Evolutionary conservation across 257 asterid genomes (phyloP).

Genomic region (Scutellaria baicalensis): DNA sequence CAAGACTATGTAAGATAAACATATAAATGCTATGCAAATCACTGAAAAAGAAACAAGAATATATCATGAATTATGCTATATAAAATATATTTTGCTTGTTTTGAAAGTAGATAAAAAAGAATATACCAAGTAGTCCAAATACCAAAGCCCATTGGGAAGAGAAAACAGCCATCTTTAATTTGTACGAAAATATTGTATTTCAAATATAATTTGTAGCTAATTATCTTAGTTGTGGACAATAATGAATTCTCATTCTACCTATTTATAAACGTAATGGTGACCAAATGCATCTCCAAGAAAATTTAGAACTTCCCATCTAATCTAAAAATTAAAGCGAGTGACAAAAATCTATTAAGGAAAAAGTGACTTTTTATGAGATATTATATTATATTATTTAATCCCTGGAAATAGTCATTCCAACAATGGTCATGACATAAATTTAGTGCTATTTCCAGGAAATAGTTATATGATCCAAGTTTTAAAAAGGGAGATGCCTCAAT

Average conservation of each 20-base stretch:
- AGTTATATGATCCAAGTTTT: background rate
- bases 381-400: background rate
- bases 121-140: conserved; percentile 56
- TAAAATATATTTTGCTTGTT: background rate
- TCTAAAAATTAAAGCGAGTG: conserved; percentile 4
- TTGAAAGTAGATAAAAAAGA: background rate
- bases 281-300: background rate
- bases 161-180: conserved; percentile 23
- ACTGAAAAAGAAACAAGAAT: background rate
- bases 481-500: background rate
- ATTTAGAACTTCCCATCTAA: too few relatives aligned
- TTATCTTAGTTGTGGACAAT: background rate
- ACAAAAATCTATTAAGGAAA: background rate
- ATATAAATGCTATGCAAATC: too few relatives aligned
- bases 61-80: background rate
- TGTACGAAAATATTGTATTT: background rate
- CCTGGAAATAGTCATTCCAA: background rate
- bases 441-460: background rate
- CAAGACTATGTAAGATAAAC: background rate
- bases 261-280: conserved; percentile 10
- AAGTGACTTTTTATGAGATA: conserved; percentile 10
- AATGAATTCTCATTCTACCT: background rate
- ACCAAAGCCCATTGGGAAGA: conserved; percentile 41
- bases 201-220: background rate
- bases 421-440: background rate